phyloP scores from a whole-genome alignment of 2,329 filamentous ascomycete genomes.

The Botrytis fragariae region DNA sequence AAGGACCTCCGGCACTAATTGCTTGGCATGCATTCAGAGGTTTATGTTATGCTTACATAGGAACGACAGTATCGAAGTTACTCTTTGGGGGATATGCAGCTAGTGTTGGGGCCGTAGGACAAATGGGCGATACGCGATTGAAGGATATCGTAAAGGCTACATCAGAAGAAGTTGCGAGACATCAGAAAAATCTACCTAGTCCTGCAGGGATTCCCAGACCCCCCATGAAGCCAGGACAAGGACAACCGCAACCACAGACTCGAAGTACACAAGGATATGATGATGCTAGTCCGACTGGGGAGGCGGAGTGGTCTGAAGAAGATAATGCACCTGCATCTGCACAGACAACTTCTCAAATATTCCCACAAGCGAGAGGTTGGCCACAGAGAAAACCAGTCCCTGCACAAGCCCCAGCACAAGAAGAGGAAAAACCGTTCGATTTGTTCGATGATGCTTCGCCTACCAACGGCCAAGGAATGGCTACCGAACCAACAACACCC shows the following conservation, averaged over 20 bases:
- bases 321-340: slow-evolving; percentile 17
- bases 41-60: slow-evolving; percentile 29
- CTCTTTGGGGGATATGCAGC: slow-evolving; percentile 33
- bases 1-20: slow-evolving; percentile 23
- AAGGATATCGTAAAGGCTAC: slow-evolving; percentile 25
- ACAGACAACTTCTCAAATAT: background rate
- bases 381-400: background rate
- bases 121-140: slow-evolving; percentile 33
- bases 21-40: slow-evolving; percentile 32
- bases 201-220: slow-evolving; percentile 5
- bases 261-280: slow-evolving; percentile 4
- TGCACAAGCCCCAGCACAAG: slow-evolving; percentile 14
- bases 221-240: slow-evolving; percentile 14
- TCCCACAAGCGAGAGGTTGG: slow-evolving; percentile 1
- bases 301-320: slow-evolving; percentile 24
- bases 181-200: slow-evolving; percentile 11
- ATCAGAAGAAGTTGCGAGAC: slow-evolving; percentile 15
- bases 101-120: slow-evolving; percentile 30
- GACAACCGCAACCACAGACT: slow-evolving; percentile 23
- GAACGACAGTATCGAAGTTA: slow-evolving; percentile 25
- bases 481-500: slow-evolving; percentile 19
- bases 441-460: slow-evolving; percentile 37
- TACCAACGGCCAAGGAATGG: slow-evolving; percentile 29
- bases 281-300: slow-evolving; percentile 36
- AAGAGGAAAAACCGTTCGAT: slow-evolving; percentile 28